Conservation (phyloP, 306 rosid genomes). For the Quercus parvula region DNA sequence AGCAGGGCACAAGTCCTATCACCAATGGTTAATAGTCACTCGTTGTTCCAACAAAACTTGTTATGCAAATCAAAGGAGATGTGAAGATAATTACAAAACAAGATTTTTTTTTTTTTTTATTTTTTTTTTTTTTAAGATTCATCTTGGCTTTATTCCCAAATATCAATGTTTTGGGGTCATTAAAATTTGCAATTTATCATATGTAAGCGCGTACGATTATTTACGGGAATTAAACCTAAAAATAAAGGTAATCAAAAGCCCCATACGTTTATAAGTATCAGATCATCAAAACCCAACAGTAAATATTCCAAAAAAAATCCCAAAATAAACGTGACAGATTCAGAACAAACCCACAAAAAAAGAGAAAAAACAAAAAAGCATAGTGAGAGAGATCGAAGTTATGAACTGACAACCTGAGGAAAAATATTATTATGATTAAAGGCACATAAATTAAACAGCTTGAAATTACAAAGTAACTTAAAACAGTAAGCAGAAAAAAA, state of each 20-base stretch:
- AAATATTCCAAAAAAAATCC: neutral
- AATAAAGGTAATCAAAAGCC: neutral
- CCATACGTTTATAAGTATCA: neutral
- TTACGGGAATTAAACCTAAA: neutral
- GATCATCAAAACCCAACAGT: neutral
- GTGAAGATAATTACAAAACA: neutral
- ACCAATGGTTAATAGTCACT: neutral
- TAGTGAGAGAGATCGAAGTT: neutral
- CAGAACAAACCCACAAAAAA: neutral
- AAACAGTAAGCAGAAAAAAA: neutral
- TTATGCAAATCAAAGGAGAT: neutral
- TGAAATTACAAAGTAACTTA: neutral
- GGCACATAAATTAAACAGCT: neutral
- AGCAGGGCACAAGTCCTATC: neutral
- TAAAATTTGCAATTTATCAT: neutral
- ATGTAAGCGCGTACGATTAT: neutral
- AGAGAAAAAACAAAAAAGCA: neutral
- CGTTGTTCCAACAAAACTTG: neutral
- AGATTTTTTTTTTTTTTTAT: neutral
- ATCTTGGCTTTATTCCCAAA: neutral
- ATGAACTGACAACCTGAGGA: neutral
- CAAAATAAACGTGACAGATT: neutral
- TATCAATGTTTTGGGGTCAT: neutral
- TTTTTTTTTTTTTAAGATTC: neutral
- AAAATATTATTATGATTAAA: neutral